A percentile compares a stretch with the other conserved stretches of the same genome.
phyloP scores from a whole-genome alignment of 2,329 filamentous ascomycete species.

The Botrytis tulipae region DNA sequence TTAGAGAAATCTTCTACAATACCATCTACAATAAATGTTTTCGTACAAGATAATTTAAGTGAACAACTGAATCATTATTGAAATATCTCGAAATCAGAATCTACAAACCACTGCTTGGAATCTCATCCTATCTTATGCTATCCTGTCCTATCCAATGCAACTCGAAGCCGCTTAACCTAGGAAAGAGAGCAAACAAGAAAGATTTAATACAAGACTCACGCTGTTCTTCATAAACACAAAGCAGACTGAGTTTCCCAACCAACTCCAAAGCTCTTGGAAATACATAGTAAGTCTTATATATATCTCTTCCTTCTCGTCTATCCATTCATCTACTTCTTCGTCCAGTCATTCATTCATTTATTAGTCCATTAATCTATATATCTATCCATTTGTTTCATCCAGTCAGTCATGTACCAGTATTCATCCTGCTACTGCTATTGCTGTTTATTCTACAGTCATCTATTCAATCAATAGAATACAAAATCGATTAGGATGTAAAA shows the following conservation, averaged over 20 bases:
- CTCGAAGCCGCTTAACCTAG: background rate
- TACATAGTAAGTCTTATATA: too few relatives aligned
- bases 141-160: background rate
- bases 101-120: background rate
- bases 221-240: background rate
- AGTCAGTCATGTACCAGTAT: too few relatives aligned
- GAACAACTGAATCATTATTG: background rate
- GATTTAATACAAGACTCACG: background rate
- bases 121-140: background rate
- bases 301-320: too few relatives aligned
- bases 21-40: background rate
- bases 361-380: too few relatives aligned
- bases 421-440: too few relatives aligned
- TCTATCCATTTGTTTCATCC: too few relatives aligned
- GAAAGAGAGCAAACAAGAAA: background rate
- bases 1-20: background rate
- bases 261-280: too few relatives aligned
- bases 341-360: too few relatives aligned
- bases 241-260: background rate
- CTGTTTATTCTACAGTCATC: too few relatives aligned
- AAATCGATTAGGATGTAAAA: too few relatives aligned
- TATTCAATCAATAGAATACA: too few relatives aligned
- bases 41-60: background rate
- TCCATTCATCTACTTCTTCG: too few relatives aligned
- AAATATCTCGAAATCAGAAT: background rate